Evolutionary conservation across 192 early-diverging fungal genomes (phyloP).

Genomic region (Phlyctochytrium arcticum): DNA sequence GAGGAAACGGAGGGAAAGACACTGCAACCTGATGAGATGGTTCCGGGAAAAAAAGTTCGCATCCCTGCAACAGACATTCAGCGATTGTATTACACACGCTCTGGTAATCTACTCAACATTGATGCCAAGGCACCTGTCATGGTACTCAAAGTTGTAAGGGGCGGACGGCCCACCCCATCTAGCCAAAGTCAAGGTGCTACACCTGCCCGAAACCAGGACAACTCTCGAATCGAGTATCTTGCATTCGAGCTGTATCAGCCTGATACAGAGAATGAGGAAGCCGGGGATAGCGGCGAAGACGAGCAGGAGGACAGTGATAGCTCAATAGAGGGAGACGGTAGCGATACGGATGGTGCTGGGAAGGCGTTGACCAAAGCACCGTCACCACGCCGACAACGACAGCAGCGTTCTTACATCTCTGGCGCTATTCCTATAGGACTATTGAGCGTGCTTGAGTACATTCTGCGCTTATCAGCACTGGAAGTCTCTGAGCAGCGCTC

Average conservation of each 20-base stretch:
- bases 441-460: conserved; percentile 62
- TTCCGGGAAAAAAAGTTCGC: conserved; percentile 33
- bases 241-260: conserved; percentile 26
- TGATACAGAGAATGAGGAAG: background rate
- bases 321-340: background rate
- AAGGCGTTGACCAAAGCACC: background rate
- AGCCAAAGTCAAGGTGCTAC: background rate
- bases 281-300: conserved; percentile 1
- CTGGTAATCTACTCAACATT: conserved; percentile 70
- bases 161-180: background rate
- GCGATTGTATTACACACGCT: conserved; percentile 68
- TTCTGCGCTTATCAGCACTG: conserved; percentile 56
- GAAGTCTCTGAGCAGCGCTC: conserved; percentile 61
- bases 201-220: conserved; percentile 1
- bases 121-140: conserved; percentile 65
- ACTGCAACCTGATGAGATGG: conserved; percentile 1
- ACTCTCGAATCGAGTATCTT: conserved; percentile 13
- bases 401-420: background rate
- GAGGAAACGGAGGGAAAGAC: conserved; percentile 43
- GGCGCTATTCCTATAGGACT: conserved; percentile 19
- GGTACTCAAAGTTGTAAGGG: conserved; percentile 59
- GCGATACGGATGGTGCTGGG: background rate
- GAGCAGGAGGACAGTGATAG: background rate
- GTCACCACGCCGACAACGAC: too few relatives aligned
- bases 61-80: conserved; percentile 46